Conservation (phyloP, 331 rosid species). For the Quercus phellos region DNA sequence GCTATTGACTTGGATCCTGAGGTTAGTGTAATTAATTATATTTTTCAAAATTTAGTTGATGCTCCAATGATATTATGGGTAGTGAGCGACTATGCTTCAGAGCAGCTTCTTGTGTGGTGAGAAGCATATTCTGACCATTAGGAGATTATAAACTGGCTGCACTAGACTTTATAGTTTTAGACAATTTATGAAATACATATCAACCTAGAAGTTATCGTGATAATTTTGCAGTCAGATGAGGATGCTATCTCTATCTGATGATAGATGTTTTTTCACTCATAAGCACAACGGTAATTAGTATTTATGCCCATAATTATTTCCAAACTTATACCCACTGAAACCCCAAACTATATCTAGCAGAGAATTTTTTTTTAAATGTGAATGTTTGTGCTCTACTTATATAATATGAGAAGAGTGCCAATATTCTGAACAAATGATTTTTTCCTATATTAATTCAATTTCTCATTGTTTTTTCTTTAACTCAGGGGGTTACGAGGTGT, state of each 20-base stretch:
- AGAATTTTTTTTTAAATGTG: neutral
- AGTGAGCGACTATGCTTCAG: neutral
- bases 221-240: neutral
- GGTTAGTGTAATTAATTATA: constrained; percentile 44
- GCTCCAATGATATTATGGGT: neutral
- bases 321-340: too few species aligned
- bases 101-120: neutral
- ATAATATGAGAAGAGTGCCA: neutral
- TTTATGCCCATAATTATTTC: too few species aligned
- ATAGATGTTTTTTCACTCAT: neutral
- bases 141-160: neutral
- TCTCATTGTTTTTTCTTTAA: constrained; percentile 11
- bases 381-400: neutral
- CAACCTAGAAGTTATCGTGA: neutral
- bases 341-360: neutral
- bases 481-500: constrained; percentile 70
- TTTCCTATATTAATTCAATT: neutral
- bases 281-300: neutral
- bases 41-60: neutral
- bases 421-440: neutral
- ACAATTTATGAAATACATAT: neutral
- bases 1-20: constrained; percentile 68
- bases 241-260: neutral
- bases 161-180: neutral
- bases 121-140: neutral